Conservation (phyloP, 1,284 basidiomycete genomes). For the Moniliella sp. region DNA sequence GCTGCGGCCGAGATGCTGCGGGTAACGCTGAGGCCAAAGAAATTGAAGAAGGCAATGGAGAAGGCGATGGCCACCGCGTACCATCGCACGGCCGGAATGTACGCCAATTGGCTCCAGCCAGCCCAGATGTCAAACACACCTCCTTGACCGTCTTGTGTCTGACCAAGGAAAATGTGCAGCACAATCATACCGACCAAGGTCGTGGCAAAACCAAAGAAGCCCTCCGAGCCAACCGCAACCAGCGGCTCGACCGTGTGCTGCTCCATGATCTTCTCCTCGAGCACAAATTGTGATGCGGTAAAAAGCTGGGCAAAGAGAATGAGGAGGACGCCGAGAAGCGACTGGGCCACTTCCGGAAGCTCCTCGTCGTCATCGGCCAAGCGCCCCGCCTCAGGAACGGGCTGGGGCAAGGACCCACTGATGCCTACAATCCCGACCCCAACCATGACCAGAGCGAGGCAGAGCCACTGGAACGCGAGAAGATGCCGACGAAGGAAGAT, state of each 20-base stretch:
- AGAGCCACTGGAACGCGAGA: slow-evolving; percentile 47
- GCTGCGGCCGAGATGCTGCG: slow-evolving; percentile 35
- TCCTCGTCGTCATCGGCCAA: slow-evolving; percentile 4
- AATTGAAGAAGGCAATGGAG: slow-evolving; percentile 77
- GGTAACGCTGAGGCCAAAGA: slow-evolving; percentile 78
- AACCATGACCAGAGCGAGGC: slow-evolving; percentile 66
- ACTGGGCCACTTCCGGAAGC: slow-evolving; percentile 13
- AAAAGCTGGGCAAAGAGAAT: slow-evolving; percentile 94
- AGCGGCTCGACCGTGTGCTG: slow-evolving; percentile 72
- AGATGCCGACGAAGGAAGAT: slow-evolving; percentile 50
- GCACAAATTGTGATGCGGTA: slow-evolving; percentile 70
- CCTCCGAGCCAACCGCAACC: slow-evolving; percentile 78
- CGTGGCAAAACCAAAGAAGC: slow-evolving; percentile 65
- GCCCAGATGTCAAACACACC: slow-evolving; percentile 69
- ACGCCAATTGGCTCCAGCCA: slow-evolving; percentile 74
- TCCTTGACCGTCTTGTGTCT: slow-evolving; percentile 41
- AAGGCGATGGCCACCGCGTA: slow-evolving; percentile 45
- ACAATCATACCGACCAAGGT: slow-evolving; percentile 54
- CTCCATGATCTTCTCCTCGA: slow-evolving; percentile 67
- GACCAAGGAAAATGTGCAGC: slow-evolving; percentile 40
- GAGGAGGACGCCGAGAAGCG: slow-evolving; percentile 52
- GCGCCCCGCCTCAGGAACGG: slow-evolving; percentile 9
- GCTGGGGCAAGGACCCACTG: slow-evolving; percentile 42
- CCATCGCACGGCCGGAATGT: slow-evolving; percentile 54
- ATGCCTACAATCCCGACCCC: slow-evolving; percentile 79